Evolutionary conservation across 2,329 filamentous ascomycete species (phyloP).

Genomic region (Neonectria coccinea): DNA sequence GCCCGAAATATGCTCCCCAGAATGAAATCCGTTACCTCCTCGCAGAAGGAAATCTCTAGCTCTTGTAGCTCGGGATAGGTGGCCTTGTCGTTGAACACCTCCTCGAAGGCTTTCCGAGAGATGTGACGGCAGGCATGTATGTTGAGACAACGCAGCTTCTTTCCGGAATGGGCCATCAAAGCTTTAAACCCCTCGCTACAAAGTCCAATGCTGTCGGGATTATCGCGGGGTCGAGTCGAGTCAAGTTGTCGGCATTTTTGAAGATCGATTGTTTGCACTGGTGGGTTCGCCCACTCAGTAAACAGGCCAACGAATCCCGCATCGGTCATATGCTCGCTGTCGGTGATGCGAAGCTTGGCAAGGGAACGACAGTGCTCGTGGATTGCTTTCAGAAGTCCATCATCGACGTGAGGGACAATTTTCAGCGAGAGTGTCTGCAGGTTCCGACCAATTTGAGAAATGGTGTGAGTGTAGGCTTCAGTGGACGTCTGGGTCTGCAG

Average conservation of each 20-base stretch:
- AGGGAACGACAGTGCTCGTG: conserved; percentile 76
- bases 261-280: conserved; percentile 78
- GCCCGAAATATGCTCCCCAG: conserved; percentile 72
- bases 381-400: conserved; percentile 76
- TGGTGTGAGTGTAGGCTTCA: conserved; percentile 68
- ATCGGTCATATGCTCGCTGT: conserved; percentile 82
- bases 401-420: conserved; percentile 73
- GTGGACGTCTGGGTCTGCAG: conserved; percentile 69
- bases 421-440: conserved; percentile 85
- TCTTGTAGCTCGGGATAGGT: conserved; percentile 75
- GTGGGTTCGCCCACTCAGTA: conserved; percentile 78
- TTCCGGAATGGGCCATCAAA: conserved; percentile 85
- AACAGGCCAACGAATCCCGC: conserved; percentile 79
- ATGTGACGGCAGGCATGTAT: conserved; percentile 90
- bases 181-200: conserved; percentile 81
- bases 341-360: conserved; percentile 82
- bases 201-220: conserved; percentile 76
- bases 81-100: conserved; percentile 73
- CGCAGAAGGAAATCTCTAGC: conserved; percentile 83
- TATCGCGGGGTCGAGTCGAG: conserved; percentile 73
- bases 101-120: conserved; percentile 75
- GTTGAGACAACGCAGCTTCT: conserved; percentile 74
- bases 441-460: conserved; percentile 71
- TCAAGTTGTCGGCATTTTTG: conserved; percentile 83
- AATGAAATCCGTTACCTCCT: conserved; percentile 73